These are phyloP conservation scores for Leccinum solheimii DNA, from an alignment of 1,284 basidiomycete genomes.

Conservation along the genomic window DNA sequence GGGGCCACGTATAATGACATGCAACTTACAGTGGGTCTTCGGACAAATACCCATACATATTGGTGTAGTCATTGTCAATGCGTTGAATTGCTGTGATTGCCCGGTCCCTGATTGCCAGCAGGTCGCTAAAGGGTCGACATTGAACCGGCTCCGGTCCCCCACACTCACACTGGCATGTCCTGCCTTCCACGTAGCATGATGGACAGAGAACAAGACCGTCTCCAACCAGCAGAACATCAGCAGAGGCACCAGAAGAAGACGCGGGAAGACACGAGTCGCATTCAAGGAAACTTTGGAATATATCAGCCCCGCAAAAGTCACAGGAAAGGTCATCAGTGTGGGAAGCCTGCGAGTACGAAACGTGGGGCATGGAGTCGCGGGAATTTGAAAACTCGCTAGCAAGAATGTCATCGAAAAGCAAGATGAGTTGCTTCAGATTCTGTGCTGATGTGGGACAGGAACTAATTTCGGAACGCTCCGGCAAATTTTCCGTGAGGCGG, in stretches of 20 bases:
- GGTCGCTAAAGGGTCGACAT: conserved; percentile 42
- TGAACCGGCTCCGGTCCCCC: conserved; percentile 58
- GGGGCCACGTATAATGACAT: not conserved
- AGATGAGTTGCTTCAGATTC: conserved; percentile 38
- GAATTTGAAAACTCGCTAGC: conserved; percentile 50
- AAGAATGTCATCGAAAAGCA: conserved; percentile 60
- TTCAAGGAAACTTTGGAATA: conserved; percentile 78
- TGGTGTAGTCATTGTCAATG: conserved; percentile 33
- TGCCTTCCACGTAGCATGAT: conserved; percentile 72
- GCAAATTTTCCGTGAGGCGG: conserved; percentile 27
- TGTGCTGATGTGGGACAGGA: not conserved
- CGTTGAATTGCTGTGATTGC: conserved; percentile 38
- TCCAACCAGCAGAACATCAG: conserved; percentile 31
- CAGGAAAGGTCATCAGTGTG: conserved; percentile 46
- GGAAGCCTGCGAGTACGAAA: conserved; percentile 20
- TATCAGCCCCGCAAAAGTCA: conserved; percentile 75
- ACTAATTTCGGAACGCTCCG: not conserved
- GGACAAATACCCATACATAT: conserved; percentile 24
- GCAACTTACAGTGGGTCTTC: conserved; percentile 26
- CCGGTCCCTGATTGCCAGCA: conserved; percentile 43
- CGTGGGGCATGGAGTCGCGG: conserved; percentile 36
- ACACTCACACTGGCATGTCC: conserved; percentile 54
- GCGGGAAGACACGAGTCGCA: conserved; percentile 47
- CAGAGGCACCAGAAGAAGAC: conserved; percentile 13
- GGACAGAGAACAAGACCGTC: conserved; percentile 61